Conservation (phyloP, 495 filamentous ascomycete genomes). For the Lepraria neglecta region DNA sequence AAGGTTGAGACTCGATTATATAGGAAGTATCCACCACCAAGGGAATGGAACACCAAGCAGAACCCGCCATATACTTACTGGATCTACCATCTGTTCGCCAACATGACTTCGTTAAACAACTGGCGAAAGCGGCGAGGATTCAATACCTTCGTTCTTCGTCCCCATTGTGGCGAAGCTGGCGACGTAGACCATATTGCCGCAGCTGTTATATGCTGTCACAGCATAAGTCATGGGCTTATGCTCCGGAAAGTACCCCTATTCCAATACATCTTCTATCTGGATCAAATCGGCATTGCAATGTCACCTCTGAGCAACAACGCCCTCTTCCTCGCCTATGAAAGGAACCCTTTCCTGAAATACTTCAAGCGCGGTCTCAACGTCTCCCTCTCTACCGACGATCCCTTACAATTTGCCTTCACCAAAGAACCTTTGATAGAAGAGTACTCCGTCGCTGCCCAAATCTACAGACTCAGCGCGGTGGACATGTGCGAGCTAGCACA, state of each 20-base stretch:
- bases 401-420: slow-evolving; percentile 95
- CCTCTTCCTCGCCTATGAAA: slow-evolving; percentile 91
- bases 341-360: slow-evolving; percentile 92
- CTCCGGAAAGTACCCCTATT: slow-evolving; percentile 89
- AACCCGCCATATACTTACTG: slow-evolving; percentile 99
- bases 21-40: slow-evolving; percentile 87
- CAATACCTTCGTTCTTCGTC: slow-evolving; percentile 89
- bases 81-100: slow-evolving; percentile 95
- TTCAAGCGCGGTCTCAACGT: slow-evolving; percentile 93
- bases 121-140: slow-evolving; percentile 89
- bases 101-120: slow-evolving; percentile 84
- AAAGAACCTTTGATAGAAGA: slow-evolving; percentile 98
- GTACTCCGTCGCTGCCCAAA: slow-evolving; percentile 95
- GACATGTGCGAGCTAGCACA: slow-evolving; percentile 99
- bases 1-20: slow-evolving; percentile 88
- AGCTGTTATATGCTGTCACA: slow-evolving; percentile 89
- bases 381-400: slow-evolving; percentile 93
- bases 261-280: slow-evolving; percentile 96
- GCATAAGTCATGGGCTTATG: slow-evolving; percentile 91
- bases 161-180: slow-evolving; percentile 94
- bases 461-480: slow-evolving; percentile 93
- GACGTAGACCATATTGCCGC: slow-evolving; percentile 94
- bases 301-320: slow-evolving; percentile 97
- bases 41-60: slow-evolving; percentile 80
- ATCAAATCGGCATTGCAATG: slow-evolving; percentile 98